A percentile compares a stretch with the other conserved stretches of the same genome.
phyloP scores from a whole-genome alignment of 106 monocot genomes.

The Posidonia australis region DNA sequence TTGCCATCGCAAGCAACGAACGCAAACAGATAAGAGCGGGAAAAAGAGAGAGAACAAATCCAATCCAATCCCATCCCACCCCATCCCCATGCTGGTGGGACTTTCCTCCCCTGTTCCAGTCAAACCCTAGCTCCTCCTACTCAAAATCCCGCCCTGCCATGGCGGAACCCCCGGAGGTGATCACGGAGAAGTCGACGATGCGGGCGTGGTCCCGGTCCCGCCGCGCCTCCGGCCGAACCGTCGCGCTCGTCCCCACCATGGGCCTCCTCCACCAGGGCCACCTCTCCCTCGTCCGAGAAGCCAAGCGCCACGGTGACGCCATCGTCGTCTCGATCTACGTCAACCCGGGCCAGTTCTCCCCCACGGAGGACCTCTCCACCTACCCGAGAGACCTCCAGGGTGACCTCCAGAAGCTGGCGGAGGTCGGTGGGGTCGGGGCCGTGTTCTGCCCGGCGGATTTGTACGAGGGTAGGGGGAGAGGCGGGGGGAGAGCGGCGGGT shows the following conservation, averaged over 20 bases:
- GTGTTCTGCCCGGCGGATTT: conserved; percentile 67
- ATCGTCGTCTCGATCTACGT: conserved; percentile 90
- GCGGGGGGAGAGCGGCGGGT: background rate
- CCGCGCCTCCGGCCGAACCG: conserved; percentile 22
- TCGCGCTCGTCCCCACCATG: conserved; percentile 95
- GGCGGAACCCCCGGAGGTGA: conserved; percentile 24
- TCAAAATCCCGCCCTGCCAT: background rate
- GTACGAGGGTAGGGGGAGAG: conserved; percentile 23
- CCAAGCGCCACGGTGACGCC: conserved; percentile 36
- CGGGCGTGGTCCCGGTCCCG: conserved; percentile 52
- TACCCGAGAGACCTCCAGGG: conserved; percentile 65
- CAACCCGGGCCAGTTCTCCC: conserved; percentile 92
- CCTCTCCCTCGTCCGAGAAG: conserved; percentile 55
- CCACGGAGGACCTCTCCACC: conserved; percentile 75
- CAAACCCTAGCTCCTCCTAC: background rate
- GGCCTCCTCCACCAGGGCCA: conserved; percentile 91
- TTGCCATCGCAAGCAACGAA: no score
- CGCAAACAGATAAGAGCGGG: no score
- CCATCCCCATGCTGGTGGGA: no score
- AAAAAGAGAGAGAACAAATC: no score
- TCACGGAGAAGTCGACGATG: conserved; percentile 50
- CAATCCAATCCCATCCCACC: no score
- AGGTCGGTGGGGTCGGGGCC: conserved; percentile 38
- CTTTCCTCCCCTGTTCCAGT: no score
- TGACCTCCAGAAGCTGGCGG: conserved; percentile 63